Conservation (phyloP, 2,329 filamentous ascomycete species). For the Colletotrichum kahawae region DNA sequence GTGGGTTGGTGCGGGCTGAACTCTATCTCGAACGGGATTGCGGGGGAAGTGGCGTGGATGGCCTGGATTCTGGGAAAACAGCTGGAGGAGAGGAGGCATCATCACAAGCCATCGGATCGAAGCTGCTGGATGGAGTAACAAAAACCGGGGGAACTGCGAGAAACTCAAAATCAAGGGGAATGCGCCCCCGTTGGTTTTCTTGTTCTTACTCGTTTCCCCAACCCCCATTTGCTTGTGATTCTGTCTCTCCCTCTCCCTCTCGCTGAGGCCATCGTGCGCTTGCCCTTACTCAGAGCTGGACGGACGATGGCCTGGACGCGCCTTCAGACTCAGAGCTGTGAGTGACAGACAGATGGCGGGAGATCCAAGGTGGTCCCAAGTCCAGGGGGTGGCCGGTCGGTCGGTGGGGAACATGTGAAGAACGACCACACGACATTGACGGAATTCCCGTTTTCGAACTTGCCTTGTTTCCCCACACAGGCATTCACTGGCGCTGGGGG, state of each 20-base stretch:
- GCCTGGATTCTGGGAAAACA: not conserved
- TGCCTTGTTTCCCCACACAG: not conserved
- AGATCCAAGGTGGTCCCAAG: not conserved
- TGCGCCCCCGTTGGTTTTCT: not conserved
- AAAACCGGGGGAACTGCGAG: not conserved
- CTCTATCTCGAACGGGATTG: constrained; percentile 18
- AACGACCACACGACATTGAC: constrained; percentile 3
- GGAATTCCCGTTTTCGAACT: constrained; percentile 2
- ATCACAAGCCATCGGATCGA: constrained; percentile 8
- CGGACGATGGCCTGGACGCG: not conserved
- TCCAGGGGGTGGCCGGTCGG: not conserved
- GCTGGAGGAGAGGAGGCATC: not conserved
- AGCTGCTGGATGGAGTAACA: not conserved
- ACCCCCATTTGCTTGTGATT: constrained; percentile 16
- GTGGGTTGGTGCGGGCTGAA: constrained; percentile 15
- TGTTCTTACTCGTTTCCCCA: not conserved
- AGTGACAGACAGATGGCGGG: not conserved
- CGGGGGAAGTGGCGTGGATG: constrained; percentile 1
- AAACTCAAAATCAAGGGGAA: constrained; percentile 9
- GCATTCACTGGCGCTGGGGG: not conserved
- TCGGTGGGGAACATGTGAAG: constrained; percentile 17
- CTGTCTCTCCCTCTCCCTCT: not conserved
- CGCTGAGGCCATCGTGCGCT: not conserved
- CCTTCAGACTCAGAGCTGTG: not conserved
- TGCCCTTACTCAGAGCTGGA: no score